Evolutionary conservation across 495 filamentous ascomycete species (phyloP).

Genomic region (Podospora pseudocomata): DNA sequence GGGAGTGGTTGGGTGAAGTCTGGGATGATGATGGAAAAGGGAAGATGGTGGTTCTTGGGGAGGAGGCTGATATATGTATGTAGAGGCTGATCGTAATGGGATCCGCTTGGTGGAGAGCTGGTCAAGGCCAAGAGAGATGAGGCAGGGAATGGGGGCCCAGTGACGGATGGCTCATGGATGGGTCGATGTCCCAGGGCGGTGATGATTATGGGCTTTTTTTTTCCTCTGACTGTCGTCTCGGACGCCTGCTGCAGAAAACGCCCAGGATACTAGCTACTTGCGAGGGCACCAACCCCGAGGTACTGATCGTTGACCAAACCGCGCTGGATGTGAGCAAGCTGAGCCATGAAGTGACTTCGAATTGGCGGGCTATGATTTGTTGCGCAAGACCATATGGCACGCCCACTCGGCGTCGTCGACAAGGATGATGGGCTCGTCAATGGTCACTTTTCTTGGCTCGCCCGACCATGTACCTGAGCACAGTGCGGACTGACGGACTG

Average conservation of each 20-base stretch:
- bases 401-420: constrained; percentile 15
- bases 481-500: constrained; percentile 33
- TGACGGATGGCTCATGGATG: constrained; percentile 9
- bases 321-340: constrained; percentile 18
- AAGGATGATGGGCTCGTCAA: constrained; percentile 14
- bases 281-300: constrained; percentile 11
- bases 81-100: constrained; percentile 14
- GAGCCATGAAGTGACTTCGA: constrained; percentile 10
- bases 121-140: constrained; percentile 18
- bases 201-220: constrained; percentile 23
- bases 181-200: constrained; percentile 21
- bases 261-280: constrained; percentile 21
- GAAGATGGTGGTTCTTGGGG: constrained; percentile 13
- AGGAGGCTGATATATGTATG: constrained; percentile 34
- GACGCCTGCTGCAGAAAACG: constrained; percentile 14
- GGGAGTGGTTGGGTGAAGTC: not conserved
- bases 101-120: constrained; percentile 17
- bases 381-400: constrained; percentile 14
- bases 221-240: constrained; percentile 13
- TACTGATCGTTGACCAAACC: constrained; percentile 13
- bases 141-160: constrained; percentile 15
- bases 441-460: constrained; percentile 19
- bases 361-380: constrained; percentile 19
- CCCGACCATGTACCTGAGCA: constrained; percentile 23
- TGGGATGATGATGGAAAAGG: constrained; percentile 11